Percentiles rank a stretch among this genome's conserved stretches.
Conservation (phyloP, 768 basidiomycete genomes). For the Tricholoma matsutake region DNA sequence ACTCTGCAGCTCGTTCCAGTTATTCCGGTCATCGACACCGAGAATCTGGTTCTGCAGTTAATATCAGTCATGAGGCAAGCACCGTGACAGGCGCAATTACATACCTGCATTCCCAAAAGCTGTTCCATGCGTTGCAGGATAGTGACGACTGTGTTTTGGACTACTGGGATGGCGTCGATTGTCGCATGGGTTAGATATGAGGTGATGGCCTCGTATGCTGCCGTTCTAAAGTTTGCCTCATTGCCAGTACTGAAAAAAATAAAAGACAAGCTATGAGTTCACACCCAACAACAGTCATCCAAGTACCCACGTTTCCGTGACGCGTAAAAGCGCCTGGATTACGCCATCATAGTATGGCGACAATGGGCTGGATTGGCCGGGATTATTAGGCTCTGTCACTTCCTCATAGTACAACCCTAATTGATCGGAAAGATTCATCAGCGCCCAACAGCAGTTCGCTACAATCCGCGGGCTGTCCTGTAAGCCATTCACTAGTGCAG, state of each 20-base stretch:
- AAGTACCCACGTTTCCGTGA: constrained; percentile 76
- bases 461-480: constrained; percentile 81
- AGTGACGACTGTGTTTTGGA: constrained; percentile 77
- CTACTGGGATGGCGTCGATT: constrained; percentile 72
- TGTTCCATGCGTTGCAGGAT: constrained; percentile 91
- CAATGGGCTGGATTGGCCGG: constrained; percentile 56
- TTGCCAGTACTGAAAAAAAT: constrained; percentile 58
- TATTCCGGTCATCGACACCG: constrained; percentile 93
- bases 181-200: constrained; percentile 82
- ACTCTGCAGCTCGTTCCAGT: constrained; percentile 98
- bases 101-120: constrained; percentile 76
- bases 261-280: constrained; percentile 9
- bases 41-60: constrained; percentile 78
- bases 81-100: constrained; percentile 13
- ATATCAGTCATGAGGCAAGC: neutral
- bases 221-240: constrained; percentile 90
- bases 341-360: constrained; percentile 89
- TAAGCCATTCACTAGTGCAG: constrained; percentile 79
- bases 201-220: constrained; percentile 94
- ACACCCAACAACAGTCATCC: neutral
- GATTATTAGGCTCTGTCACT: constrained; percentile 41
- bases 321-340: constrained; percentile 74
- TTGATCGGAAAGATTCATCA: constrained; percentile 95
- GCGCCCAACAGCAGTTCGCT: constrained; percentile 92
- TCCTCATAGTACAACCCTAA: constrained; percentile 66